Evolutionary conservation across 2,329 filamentous ascomycete genomes (phyloP).

Genomic region (Cladosporium sp.): DNA sequence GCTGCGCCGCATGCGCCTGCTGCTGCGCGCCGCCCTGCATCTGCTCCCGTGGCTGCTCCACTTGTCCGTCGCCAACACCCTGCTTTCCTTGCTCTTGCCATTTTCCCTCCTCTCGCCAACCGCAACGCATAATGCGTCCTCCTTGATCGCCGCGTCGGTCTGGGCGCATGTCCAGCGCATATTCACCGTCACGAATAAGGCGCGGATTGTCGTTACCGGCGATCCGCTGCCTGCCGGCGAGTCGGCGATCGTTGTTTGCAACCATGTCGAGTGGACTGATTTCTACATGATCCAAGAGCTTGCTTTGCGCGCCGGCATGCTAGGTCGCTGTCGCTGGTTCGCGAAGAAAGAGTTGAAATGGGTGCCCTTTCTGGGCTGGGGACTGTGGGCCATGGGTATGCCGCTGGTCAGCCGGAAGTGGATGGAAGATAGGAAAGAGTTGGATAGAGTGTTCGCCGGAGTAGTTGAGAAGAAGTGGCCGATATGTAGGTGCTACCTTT

Average conservation of each 20-base stretch:
- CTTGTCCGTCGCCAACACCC: conserved; percentile 50
- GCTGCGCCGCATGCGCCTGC: conserved; percentile 23
- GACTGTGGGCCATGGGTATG: conserved; percentile 62
- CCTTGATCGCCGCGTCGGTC: conserved; percentile 50
- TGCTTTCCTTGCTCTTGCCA: conserved; percentile 34
- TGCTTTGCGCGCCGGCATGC: conserved; percentile 53
- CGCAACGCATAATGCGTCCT: conserved; percentile 52
- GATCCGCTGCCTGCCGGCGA: conserved; percentile 51
- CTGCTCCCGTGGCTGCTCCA: conserved; percentile 50
- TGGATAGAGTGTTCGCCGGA: conserved; percentile 54
- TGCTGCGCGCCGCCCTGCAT: conserved; percentile 30
- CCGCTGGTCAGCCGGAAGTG: conserved; percentile 59
- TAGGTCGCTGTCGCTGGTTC: conserved; percentile 59
- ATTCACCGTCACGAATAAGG: conserved; percentile 53
- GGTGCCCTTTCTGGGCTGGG: conserved; percentile 61
- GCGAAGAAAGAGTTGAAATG: conserved; percentile 56
- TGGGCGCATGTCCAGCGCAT: conserved; percentile 57
- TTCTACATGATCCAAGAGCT: conserved; percentile 62
- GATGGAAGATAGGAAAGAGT: conserved; percentile 53
- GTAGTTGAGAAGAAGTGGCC: conserved; percentile 52
- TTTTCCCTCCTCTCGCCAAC: conserved; percentile 38
- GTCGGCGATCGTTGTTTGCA: conserved; percentile 57
- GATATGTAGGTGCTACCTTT: conserved; percentile 47
- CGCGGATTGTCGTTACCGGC: conserved; percentile 51
- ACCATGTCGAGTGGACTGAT: conserved; percentile 60